phyloP scores from a whole-genome alignment of 2,329 filamentous ascomycete species.

The Golovinomyces cichoracearum region DNA sequence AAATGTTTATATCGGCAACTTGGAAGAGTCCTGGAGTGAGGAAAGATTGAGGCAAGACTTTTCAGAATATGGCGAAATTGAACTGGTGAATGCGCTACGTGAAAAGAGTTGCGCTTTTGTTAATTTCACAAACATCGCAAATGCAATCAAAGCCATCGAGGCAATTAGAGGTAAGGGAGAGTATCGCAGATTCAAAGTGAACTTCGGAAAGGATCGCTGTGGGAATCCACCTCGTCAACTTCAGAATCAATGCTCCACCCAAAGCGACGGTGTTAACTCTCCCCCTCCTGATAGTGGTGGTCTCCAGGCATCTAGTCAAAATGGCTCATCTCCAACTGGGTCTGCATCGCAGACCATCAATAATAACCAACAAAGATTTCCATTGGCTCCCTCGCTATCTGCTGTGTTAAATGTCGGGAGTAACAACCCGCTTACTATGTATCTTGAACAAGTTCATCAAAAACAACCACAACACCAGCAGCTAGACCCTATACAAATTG shows the following conservation, averaged over 20 bases:
- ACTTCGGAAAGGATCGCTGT: conserved; percentile 96
- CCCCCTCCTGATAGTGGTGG: conserved; percentile 21
- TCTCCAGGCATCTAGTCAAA: conserved; percentile 13
- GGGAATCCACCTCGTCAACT: conserved; percentile 86
- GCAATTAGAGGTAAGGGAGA: conserved; percentile 83
- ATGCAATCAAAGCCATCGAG: conserved; percentile 97
- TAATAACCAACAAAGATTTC: conserved; percentile 19
- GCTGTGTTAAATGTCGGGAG: conserved; percentile 51
- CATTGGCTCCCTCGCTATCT: conserved; percentile 36
- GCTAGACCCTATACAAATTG: conserved; percentile 20
- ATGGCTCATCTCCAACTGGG: conserved; percentile 14
- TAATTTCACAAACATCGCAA: conserved; percentile 99
- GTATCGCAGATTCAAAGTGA: conserved; percentile 97
- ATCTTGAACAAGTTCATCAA: conserved; percentile 58
- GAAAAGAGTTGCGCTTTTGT: conserved; percentile 99
- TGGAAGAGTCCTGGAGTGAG: conserved; percentile 93
- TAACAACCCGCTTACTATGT: conserved; percentile 81
- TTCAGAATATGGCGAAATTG: conserved; percentile 90
- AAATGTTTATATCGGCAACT: conserved; percentile 93
- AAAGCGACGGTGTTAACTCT: conserved; percentile 31
- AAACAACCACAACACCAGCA: conserved; percentile 45
- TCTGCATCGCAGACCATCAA: conserved; percentile 25
- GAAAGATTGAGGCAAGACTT: conserved; percentile 91
- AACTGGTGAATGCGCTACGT: conserved; percentile 81
- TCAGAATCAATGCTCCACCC: conserved; percentile 39